phyloP scores from a whole-genome alignment of 257 asterid genomes.

The Parsonsia alboflavescens region DNA sequence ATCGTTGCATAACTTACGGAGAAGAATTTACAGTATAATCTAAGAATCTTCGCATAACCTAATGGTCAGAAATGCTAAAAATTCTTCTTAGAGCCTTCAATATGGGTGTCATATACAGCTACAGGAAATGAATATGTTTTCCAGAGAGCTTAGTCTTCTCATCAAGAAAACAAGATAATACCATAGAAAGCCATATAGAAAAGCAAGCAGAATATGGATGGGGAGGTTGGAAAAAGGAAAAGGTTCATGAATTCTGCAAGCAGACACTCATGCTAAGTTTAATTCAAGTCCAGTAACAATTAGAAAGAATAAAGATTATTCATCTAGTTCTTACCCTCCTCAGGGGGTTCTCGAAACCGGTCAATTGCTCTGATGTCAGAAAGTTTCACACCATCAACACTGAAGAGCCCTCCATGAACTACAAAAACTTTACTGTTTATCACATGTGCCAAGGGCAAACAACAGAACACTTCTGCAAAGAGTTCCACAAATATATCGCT shows the following conservation, averaged over 20 bases:
- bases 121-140: background rate
- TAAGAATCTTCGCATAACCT: background rate
- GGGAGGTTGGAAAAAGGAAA: background rate
- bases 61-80: background rate
- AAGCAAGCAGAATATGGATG: background rate
- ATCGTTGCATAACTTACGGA: background rate
- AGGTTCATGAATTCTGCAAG: background rate
- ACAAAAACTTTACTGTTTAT: constrained; percentile 75
- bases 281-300: background rate
- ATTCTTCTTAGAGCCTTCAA: background rate
- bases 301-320: constrained; percentile 1
- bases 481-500: constrained; percentile 86
- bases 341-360: constrained; percentile 98
- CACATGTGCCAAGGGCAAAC: constrained; percentile 92
- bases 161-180: background rate
- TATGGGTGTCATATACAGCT: background rate
- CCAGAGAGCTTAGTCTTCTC: background rate
- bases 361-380: constrained; percentile 83
- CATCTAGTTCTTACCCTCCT: constrained; percentile 65
- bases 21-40: background rate
- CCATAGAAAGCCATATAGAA: background rate
- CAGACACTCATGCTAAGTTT: background rate
- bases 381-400: constrained; percentile 95
- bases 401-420: constrained; percentile 98
- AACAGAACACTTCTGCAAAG: constrained; percentile 96